Conservation (phyloP, 225 moss, liverwort and hornwort species). For the Marchantia paleacea region DNA sequence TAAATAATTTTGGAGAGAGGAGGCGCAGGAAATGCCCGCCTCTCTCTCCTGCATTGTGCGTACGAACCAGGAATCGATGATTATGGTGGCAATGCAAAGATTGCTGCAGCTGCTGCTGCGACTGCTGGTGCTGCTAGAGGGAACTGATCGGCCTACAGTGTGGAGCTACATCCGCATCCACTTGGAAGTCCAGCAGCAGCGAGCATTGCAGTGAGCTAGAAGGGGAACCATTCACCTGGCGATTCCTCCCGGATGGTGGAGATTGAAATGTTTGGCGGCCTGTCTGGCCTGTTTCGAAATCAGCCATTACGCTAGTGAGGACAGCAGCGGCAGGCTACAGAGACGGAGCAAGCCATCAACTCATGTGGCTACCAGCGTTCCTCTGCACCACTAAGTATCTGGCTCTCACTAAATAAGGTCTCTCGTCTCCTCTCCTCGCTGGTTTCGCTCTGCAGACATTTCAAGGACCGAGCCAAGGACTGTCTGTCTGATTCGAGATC, state of each 20-base stretch:
- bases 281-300: background rate
- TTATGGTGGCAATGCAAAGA: background rate
- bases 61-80: background rate
- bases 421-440: background rate
- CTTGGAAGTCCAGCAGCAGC: background rate
- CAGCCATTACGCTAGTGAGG: background rate
- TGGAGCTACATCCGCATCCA: background rate
- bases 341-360: background rate
- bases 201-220: background rate
- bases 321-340: background rate
- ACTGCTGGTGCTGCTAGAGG: too few species aligned
- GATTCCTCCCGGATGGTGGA: background rate
- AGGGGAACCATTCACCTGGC: background rate
- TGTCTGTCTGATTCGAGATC: background rate
- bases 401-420: background rate
- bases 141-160: background rate
- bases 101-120: background rate
- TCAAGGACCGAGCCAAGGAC: background rate
- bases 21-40: background rate
- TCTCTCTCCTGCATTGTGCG: background rate
- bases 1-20: background rate
- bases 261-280: background rate
- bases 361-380: background rate
- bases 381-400: background rate
- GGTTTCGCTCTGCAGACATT: background rate